These are phyloP conservation scores for Nakazawaea anatomiae DNA, from an alignment of 805 yeast species.

Conservation along the genomic window DNA sequence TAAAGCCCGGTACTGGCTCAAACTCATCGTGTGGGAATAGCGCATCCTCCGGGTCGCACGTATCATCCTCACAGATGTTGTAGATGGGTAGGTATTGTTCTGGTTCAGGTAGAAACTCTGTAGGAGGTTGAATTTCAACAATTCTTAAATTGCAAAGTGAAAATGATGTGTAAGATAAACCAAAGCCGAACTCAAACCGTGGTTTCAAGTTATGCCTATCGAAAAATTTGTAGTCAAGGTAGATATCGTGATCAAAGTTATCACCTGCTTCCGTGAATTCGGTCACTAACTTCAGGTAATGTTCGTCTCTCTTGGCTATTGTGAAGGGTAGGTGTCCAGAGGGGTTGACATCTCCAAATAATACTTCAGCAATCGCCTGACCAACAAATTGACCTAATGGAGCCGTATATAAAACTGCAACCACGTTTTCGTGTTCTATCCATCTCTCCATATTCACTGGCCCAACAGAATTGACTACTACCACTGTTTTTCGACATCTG, in stretches of 20 bases:
- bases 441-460: slow-evolving; percentile 52
- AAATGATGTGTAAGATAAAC: slow-evolving; percentile 36
- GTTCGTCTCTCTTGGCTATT: slow-evolving; percentile 44
- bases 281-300: slow-evolving; percentile 14
- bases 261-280: slow-evolving; percentile 32
- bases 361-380: slow-evolving; percentile 35
- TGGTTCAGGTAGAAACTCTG: slow-evolving; percentile 40
- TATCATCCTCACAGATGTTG: slow-evolving; percentile 37
- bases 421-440: slow-evolving; percentile 50
- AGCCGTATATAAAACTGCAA: slow-evolving; percentile 47
- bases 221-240: slow-evolving; percentile 37
- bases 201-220: slow-evolving; percentile 29
- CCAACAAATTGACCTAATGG: slow-evolving; percentile 50
- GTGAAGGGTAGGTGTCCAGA: slow-evolving; percentile 37
- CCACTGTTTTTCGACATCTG: slow-evolving; percentile 46
- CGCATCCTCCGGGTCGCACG: slow-evolving; percentile 50
- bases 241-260: slow-evolving; percentile 36
- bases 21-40: slow-evolving; percentile 46
- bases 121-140: slow-evolving; percentile 34
- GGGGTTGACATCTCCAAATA: slow-evolving; percentile 38
- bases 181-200: slow-evolving; percentile 38
- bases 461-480: slow-evolving; percentile 51
- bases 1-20: slow-evolving; percentile 47
- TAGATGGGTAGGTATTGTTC: slow-evolving; percentile 38
- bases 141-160: slow-evolving; percentile 31